Evolutionary conservation across 768 basidiomycete genomes (phyloP).

Genomic region (Phlebiopsis gigantea): DNA sequence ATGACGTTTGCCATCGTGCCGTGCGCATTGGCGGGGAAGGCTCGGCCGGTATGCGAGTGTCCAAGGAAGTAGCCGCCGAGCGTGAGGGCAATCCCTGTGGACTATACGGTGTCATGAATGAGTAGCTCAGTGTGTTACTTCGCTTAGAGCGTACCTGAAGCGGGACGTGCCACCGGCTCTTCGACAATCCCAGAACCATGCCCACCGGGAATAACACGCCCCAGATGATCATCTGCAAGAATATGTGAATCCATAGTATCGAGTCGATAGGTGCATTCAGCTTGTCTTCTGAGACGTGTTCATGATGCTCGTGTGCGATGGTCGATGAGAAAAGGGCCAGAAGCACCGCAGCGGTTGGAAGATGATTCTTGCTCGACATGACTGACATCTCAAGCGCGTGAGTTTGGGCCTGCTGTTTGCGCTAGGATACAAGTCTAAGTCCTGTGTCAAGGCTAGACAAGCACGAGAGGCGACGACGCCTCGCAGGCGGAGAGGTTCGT

Average conservation of each 20-base stretch:
- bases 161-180: conserved; percentile 89
- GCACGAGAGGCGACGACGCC: neutral
- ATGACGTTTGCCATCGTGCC: conserved; percentile 63
- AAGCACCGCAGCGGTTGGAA: conserved; percentile 5
- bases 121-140: neutral
- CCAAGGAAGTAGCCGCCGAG: conserved; percentile 75
- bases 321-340: conserved; percentile 18
- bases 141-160: conserved; percentile 50
- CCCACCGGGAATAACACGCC: conserved; percentile 82
- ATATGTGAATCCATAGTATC: conserved; percentile 80
- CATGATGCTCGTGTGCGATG: conserved; percentile 59
- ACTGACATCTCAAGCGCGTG: too few relatives aligned
- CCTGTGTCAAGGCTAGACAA: neutral
- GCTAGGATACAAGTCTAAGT: too few relatives aligned
- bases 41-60: conserved; percentile 78
- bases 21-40: conserved; percentile 72
- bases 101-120: conserved; percentile 31
- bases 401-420: too few relatives aligned
- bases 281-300: conserved; percentile 59
- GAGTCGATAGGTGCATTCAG: conserved; percentile 64
- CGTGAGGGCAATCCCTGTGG: conserved; percentile 63
- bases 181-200: conserved; percentile 70
- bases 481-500: neutral
- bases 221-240: conserved; percentile 75
- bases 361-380: neutral